Evolutionary conservation across 768 basidiomycete species (phyloP).

Genomic region (Amanita pseudoporphyria): DNA sequence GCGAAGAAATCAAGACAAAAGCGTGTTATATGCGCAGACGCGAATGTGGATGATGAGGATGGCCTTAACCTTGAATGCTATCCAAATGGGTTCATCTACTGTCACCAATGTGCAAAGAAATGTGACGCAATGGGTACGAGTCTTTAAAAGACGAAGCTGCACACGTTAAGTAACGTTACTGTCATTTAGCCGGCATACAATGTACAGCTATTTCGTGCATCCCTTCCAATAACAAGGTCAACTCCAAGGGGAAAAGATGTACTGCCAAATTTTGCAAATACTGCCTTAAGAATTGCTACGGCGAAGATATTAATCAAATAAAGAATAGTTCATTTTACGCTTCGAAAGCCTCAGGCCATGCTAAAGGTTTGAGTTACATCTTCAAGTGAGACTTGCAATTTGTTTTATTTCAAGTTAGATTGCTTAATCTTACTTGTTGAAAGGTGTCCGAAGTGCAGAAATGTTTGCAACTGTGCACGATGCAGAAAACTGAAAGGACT

Average conservation of each 20-base stretch:
- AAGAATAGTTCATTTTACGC: slow-evolving; percentile 14
- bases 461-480: slow-evolving; percentile 54
- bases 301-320: slow-evolving; percentile 37
- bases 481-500: slow-evolving; percentile 61
- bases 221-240: slow-evolving; percentile 11
- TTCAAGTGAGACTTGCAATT: slow-evolving; percentile 36
- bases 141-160: not conserved
- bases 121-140: slow-evolving; percentile 40
- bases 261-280: slow-evolving; percentile 49
- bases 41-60: slow-evolving; percentile 8
- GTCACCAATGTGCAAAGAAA: slow-evolving; percentile 67
- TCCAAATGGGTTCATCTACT: slow-evolving; percentile 40
- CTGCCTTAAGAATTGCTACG: slow-evolving; percentile 65
- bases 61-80: slow-evolving; percentile 24
- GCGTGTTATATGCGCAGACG: not conserved
- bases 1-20: slow-evolving; percentile 25
- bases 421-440: not conserved
- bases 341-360: slow-evolving; percentile 12
- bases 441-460: slow-evolving; percentile 65
- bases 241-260: slow-evolving; percentile 31
- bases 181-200: slow-evolving; percentile 20
- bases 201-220: slow-evolving; percentile 24
- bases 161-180: not conserved
- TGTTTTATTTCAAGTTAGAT: not conserved
- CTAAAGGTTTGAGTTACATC: slow-evolving; percentile 25